phyloP scores from a whole-genome alignment of 2,329 filamentous ascomycete genomes.

The Thelonectria discophora region DNA sequence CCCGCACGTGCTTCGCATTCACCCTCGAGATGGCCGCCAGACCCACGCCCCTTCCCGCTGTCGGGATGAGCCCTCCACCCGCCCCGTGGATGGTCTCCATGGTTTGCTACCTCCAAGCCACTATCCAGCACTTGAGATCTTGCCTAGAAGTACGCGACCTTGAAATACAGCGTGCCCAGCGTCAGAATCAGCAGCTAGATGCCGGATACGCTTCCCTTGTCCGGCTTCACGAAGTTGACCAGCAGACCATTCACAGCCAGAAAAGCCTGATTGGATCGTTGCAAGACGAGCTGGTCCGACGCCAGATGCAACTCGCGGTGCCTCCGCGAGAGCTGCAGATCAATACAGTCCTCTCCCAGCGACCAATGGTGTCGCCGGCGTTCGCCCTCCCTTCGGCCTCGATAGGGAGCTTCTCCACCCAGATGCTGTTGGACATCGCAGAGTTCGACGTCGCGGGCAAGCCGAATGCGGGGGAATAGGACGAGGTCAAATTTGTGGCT shows the following conservation, averaged over 20 bases:
- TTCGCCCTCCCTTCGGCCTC: background rate
- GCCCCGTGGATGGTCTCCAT: background rate
- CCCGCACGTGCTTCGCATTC: too few species aligned
- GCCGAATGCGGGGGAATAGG: background rate
- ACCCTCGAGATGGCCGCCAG: background rate
- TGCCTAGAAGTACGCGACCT: background rate
- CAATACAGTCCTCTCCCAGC: background rate
- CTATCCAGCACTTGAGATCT: background rate
- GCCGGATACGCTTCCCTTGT: background rate
- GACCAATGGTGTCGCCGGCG: background rate
- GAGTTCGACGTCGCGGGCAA: background rate
- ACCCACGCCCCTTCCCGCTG: background rate
- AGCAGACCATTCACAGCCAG: background rate
- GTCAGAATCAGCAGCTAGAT: background rate
- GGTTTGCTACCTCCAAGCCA: background rate
- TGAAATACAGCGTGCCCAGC: background rate
- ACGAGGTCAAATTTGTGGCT: too few species aligned
- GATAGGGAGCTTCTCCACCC: background rate
- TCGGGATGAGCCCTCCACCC: background rate
- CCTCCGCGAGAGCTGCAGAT: background rate
- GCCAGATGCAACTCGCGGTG: background rate
- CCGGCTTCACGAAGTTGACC: background rate
- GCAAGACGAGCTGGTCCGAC: background rate
- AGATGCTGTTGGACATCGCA: background rate
- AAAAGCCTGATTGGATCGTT: background rate